Evolutionary conservation across 208 protist genomes (phyloP), one percentile per base, ranked within the genome.

Genomic region (Acanthamoeba rhysodes): DNA sequence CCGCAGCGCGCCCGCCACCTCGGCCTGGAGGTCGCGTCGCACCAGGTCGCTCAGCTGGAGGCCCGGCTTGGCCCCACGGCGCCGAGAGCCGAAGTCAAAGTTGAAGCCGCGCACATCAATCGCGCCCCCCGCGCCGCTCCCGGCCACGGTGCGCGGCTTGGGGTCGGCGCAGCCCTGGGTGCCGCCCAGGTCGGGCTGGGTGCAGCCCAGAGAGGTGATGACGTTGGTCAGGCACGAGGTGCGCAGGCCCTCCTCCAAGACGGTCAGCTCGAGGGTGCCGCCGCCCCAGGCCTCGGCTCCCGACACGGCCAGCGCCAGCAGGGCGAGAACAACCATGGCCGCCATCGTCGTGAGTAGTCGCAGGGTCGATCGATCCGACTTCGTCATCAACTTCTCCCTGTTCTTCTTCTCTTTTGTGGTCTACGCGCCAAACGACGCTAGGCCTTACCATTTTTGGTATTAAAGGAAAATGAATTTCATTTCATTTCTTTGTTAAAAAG

Each of bases 31-130:
- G 10, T 82, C 12, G 14, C 74, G 74, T 48, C 74, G 74, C 6
- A 82, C 74, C 8, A 82, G 74, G 32, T 82, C 74, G 41, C 48
- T 82, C n/a, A 82, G 32, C 41, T 82, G 29, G 8, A 82, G n/a
- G 37, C 18, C 14, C 24, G 74, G 29, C 74, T 50, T 50, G 37
- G 37, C 74, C 74, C 74, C 74, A 24, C 74, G n/a, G 10, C 74
- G n/a, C 7, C 74, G n/a, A 53, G 74, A 82, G 37, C 29, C 41
- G 24, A 82, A 82, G 27, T 82, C 74, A 50, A 82, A 82, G 74
- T 82, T 82, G 74, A 82, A 82, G 27, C 74, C 24, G 37, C 14
- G 74, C 8, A 82, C 74, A 24, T 82, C 24, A 32, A 82, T 82
- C 18, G 41, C 74, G 10, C 74, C 74, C 6, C 32, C 74, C 8